Percentiles rank a stretch among this genome's conserved stretches.
Conservation (phyloP, 352 stramenopile genomes). For the Plasmopara viticola region DNA sequence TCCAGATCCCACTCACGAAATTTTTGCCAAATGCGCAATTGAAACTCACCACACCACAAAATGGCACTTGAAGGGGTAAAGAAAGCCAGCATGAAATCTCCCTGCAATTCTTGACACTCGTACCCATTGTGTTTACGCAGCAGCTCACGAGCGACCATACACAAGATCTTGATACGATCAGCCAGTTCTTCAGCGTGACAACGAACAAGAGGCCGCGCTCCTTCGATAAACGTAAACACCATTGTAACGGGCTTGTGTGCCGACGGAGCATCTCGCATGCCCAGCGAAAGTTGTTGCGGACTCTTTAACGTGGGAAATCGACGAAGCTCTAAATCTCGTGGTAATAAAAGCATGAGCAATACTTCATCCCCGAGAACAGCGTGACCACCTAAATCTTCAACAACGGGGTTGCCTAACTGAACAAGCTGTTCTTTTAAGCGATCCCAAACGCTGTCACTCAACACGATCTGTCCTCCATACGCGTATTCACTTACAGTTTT, state of each 20-base stretch:
- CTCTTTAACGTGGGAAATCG: conserved; percentile 73
- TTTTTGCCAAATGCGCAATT: conserved; percentile 68
- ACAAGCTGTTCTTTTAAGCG: conserved; percentile 82
- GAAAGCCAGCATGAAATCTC: conserved; percentile 87
- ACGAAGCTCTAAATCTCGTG: conserved; percentile 67
- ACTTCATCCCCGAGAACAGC: conserved; percentile 67
- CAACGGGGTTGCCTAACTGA: conserved; percentile 78
- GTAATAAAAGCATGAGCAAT: conserved; percentile 73
- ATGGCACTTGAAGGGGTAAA: conserved; percentile 77
- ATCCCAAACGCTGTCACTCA: conserved; percentile 83
- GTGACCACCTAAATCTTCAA: conserved; percentile 81
- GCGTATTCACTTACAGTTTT: conserved; percentile 80
- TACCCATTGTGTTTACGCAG: conserved; percentile 81
- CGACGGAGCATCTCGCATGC: conserved; percentile 78
- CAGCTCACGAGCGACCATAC: conserved; percentile 65
- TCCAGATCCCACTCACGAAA: conserved; percentile 74
- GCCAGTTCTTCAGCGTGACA: conserved; percentile 79
- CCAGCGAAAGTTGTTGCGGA: conserved; percentile 57
- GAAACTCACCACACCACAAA: conserved; percentile 83
- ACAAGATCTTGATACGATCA: conserved; percentile 80
- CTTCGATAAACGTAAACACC: conserved; percentile 88
- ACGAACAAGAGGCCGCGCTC: conserved; percentile 68
- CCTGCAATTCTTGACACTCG: conserved; percentile 84
- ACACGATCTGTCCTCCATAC: conserved; percentile 77
- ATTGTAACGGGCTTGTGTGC: conserved; percentile 77